A percentile compares a stretch with the other conserved stretches of the same genome.
phyloP scores from a whole-genome alignment of 179 eudicot genomes.

The Beta corolliflora region DNA sequence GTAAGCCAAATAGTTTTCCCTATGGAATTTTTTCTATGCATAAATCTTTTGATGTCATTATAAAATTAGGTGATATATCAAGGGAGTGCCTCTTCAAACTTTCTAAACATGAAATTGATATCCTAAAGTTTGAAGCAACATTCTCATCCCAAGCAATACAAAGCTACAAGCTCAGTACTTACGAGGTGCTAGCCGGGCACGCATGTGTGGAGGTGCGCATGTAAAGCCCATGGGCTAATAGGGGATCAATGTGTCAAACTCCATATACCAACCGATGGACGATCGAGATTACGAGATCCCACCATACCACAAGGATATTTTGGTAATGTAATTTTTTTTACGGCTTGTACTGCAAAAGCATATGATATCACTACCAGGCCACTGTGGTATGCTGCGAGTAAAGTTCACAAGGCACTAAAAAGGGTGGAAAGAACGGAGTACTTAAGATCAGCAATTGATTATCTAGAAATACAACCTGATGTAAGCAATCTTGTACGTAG shows the following conservation, averaged over 20 bases:
- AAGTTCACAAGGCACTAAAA: conserved; percentile 34
- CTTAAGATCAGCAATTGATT: conserved; percentile 51
- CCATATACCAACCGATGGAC: conserved; percentile 47
- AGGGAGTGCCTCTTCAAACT: neutral
- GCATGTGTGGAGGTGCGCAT: conserved; percentile 44
- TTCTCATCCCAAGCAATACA: conserved; percentile 9
- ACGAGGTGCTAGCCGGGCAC: conserved; percentile 40
- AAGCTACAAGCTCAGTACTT: conserved; percentile 33
- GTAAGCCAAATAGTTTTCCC: no score
- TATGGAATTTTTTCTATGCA: no score
- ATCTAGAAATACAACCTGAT: conserved; percentile 44
- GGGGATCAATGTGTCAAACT: conserved; percentile 46
- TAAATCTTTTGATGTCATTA: no score
- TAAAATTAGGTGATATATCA: neutral
- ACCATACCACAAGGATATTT: conserved; percentile 36
- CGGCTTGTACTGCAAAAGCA: conserved; percentile 24
- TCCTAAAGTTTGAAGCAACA: conserved; percentile 26
- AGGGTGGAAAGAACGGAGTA: conserved; percentile 39
- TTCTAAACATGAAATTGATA: conserved; percentile 31
- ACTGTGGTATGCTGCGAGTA: conserved; percentile 30
- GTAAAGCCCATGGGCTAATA: conserved; percentile 43
- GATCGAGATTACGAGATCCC: conserved; percentile 36
- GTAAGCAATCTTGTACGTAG: conserved; percentile 36
- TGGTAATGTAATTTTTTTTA: neutral
- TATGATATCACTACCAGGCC: conserved; percentile 39